Evolutionary conservation across 2,329 filamentous ascomycete species (phyloP).

Genomic region (Neopestalotiopsis sp.): DNA sequence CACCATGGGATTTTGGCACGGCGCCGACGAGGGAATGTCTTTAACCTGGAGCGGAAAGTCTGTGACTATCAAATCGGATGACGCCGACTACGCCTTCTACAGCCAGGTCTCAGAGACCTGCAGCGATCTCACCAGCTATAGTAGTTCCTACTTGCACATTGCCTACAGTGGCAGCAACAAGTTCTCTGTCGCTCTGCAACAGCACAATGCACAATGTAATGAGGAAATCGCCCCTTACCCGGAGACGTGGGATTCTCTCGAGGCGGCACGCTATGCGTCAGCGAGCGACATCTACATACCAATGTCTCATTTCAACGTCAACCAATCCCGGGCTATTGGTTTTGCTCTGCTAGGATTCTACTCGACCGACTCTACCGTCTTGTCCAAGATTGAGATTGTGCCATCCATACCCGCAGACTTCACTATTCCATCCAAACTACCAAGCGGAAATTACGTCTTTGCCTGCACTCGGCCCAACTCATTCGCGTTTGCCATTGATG

Average conservation of each 20-base stretch:
- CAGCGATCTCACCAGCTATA: constrained; percentile 58
- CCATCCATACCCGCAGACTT: constrained; percentile 54
- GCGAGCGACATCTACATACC: constrained; percentile 69
- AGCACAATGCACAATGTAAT: constrained; percentile 68
- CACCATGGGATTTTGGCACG: constrained; percentile 68
- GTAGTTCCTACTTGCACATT: constrained; percentile 67
- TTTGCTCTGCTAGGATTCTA: constrained; percentile 71
- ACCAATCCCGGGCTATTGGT: constrained; percentile 60
- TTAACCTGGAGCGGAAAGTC: constrained; percentile 55
- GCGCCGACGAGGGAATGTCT: constrained; percentile 63
- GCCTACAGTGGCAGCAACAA: constrained; percentile 65
- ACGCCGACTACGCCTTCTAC: constrained; percentile 66
- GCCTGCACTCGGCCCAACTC: constrained; percentile 70
- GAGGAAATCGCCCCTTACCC: constrained; percentile 62
- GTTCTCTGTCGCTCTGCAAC: constrained; percentile 69
- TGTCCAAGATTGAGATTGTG: constrained; percentile 67
- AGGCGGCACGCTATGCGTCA: constrained; percentile 62
- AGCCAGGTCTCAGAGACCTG: constrained; percentile 62
- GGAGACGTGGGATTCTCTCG: constrained; percentile 70
- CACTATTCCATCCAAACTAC: constrained; percentile 62
- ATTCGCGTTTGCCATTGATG: constrained; percentile 76
- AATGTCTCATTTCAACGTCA: constrained; percentile 68
- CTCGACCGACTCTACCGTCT: constrained; percentile 50
- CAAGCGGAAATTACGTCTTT: constrained; percentile 65
- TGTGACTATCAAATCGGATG: constrained; percentile 60